Base-by-base conservation (phyloP, 2,329 filamentous ascomycete species). In the Fusarium napiforme region DNA sequence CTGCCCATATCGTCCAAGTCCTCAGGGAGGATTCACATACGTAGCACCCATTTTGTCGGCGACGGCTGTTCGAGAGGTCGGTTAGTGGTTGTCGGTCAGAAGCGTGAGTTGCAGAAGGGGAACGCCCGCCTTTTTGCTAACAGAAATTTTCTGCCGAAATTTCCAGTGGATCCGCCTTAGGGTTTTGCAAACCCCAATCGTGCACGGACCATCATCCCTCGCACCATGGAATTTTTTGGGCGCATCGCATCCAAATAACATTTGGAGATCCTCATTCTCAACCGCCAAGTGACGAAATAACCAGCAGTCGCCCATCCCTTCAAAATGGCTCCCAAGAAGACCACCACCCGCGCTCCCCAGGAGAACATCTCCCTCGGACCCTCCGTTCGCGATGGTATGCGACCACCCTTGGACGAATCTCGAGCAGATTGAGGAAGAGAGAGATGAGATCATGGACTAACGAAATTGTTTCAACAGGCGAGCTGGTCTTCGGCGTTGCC, bases 351-450 rank as follows among this genome's bases (percentile, higher is more conserved):
- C 84, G 91, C 93, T 82, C 90, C 91, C 81, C 92, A 96, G 89
- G 96, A 98, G 92, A 99, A 99, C 89, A 96, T 99, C 90, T 95
- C 93, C 87, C 92, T 98, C 82, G 96, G 96, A 82, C 96, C 96
- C 84, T 94, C 97, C 87, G 93, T 95, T 88, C 93, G 95, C 84
- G 96, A 98, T 90, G 95, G 94, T 96, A 85, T 83, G 91, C 66
- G 66, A 55, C 37, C 56, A 50, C 49, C 58, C 37, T 34, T 45
- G 53, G 52, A 65, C 55, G 60, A 69, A 40, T 39, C 37, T 40
- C 39, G 36, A 65, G 40, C 28, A 50, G n/a, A 28, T 43, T 28
- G 42, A 61, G 45, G 19, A 39, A 45, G 19, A 30, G 57, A 60
- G 11, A 34, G 59, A 55, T 34, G 32, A 34, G 34, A 37, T 37